Base-by-base conservation (phyloP, 2,329 filamentous ascomycete species). In the Hymenotorrendiella dingleyae region DNA sequence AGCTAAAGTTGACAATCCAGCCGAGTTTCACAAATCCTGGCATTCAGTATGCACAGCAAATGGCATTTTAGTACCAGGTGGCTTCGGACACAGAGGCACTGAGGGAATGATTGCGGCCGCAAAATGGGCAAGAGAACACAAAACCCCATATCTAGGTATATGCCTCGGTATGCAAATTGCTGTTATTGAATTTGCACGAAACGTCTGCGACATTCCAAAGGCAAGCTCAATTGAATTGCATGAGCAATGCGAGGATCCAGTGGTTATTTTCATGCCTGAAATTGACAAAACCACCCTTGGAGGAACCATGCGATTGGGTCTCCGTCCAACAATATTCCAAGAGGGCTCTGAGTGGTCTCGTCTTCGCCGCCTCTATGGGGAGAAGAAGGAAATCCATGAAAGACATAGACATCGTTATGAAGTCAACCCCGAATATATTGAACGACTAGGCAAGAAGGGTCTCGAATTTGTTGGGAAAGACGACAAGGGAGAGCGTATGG, bases 231-330 rank as follows among this genome's bases (percentile, higher is more conserved):
- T 48, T 6, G 60, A 63, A 36, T 40, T 62, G 3, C 46, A 51
- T n/a, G 62, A 65, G 8, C 45, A 62, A 12, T 53, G 46, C 19
- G n/a, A 41, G 1, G 54, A 62, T 19, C 47, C 52, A 30, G 54
- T 86, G 21, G 80, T 98, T 53, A 77, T 97, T 54, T 91, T 85
- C 67, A 98, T 97, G 93, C 91, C 91, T 2, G 91, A 96, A 63
- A 76, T 85, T 54, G 77, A 84, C 65, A 79, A 81, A 60, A 73
- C 72, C n/a, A 82, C 83, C 49, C 74, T 90, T 64, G 88, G 89
- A 41, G 89, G 39, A 42, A 42, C 86, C 1, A 94, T 94, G 89
- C 77, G 88, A 47, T 78, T 94, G 1, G 88, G 89, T 45, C 74
- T 81, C 19, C 81, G 85, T 19, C 73, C 82, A 11, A 86, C 84